Conservation (phyloP, 2,329 filamentous ascomycete genomes). For the Pseudocercospora vitis region DNA sequence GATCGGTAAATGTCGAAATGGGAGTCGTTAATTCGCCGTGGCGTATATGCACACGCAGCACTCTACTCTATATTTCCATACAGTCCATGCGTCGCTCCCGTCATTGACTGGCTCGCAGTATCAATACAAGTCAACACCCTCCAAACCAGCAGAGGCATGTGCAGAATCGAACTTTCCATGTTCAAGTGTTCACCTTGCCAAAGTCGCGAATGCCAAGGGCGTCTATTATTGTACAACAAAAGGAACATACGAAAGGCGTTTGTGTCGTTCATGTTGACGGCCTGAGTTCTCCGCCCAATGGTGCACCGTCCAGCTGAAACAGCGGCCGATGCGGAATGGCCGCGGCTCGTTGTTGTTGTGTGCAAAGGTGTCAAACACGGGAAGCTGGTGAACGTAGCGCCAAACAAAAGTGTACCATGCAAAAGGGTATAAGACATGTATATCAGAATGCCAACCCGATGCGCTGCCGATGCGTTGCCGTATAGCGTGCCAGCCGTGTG, state of each 20-base stretch:
- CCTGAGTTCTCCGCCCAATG: conserved; percentile 2
- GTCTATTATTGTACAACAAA: conserved; percentile 16
- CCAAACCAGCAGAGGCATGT: conserved; percentile 14
- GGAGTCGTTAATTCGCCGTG: background rate
- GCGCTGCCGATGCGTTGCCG: too few species aligned
- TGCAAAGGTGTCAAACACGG: too few species aligned
- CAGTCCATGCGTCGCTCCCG: background rate
- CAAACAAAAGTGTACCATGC: conserved; percentile 7
- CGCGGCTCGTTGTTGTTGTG: too few species aligned
- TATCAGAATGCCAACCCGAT: conserved; percentile 18
- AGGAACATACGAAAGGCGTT: background rate
- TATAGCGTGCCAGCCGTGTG: conserved; percentile 19
- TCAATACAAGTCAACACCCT: conserved; percentile 12
- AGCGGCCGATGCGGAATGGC: too few species aligned
- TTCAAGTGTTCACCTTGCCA: too few species aligned
- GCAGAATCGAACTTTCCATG: conserved; percentile 10
- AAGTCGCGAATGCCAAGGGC: conserved; percentile 8
- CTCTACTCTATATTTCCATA: conserved; percentile 4
- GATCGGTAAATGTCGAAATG: too few species aligned
- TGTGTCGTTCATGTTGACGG: conserved; percentile 8
- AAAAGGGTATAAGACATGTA: conserved; percentile 19
- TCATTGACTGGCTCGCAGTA: background rate
- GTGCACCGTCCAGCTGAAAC: conserved; percentile 3
- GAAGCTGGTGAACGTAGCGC: too few species aligned
- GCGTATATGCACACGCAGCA: background rate